These are phyloP conservation scores for Musa acuminata DNA, from an alignment of 176 grass and related monocot species.

Conservation along the genomic window DNA sequence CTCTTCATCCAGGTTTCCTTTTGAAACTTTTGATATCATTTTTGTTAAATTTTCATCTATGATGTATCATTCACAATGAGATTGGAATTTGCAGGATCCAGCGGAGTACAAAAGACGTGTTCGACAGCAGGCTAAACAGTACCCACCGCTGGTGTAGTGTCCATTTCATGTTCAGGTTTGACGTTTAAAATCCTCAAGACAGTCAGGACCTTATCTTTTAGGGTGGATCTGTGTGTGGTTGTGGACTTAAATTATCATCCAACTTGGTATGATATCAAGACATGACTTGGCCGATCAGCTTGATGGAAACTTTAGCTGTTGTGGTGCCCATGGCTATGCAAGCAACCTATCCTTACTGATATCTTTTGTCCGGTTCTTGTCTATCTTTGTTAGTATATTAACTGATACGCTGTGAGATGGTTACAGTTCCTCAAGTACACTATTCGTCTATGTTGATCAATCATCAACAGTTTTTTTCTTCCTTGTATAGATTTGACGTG, in stretches of 20 bases:
- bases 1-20: conserved; percentile 64
- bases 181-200: not conserved
- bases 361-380: not conserved
- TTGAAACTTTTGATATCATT: not conserved
- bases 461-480: no score
- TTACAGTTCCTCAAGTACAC: no score
- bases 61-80: not conserved
- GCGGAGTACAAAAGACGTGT: conserved; percentile 62
- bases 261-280: not conserved
- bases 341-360: not conserved
- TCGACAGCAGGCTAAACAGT: conserved; percentile 58
- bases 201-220: not conserved
- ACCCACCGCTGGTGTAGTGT: conserved; percentile 48
- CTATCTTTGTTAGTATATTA: not conserved
- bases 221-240: not conserved
- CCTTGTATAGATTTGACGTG: no score
- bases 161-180: not conserved
- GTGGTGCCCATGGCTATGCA: not conserved
- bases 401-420: no score
- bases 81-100: conserved; percentile 37
- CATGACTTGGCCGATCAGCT: not conserved
- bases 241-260: not conserved
- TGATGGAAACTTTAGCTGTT: not conserved
- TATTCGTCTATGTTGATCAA: no score
- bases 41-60: not conserved